These are phyloP conservation scores for Taphrina confusa DNA, from an alignment of 1,139 yeast species.

Conservation along the genomic window DNA sequence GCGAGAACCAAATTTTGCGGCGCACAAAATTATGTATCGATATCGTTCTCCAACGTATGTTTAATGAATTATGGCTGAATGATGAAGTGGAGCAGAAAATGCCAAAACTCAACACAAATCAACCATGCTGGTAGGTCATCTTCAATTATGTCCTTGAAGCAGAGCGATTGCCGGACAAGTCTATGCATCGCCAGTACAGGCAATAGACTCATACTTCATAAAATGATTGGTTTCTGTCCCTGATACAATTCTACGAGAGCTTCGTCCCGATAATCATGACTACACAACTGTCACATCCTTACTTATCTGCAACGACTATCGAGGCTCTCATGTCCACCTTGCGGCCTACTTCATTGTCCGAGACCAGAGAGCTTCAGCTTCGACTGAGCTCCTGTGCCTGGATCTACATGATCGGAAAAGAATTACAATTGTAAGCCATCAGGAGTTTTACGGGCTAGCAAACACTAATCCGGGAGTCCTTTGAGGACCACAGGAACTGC, in stretches of 20 bases:
- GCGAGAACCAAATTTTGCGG: too few species aligned
- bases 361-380: conserved; percentile 30
- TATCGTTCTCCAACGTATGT: neutral
- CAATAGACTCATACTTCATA: too few species aligned
- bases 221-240: too few species aligned
- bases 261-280: too few species aligned
- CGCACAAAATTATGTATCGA: neutral
- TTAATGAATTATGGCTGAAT: neutral
- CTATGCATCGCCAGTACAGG: too few species aligned
- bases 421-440: conserved; percentile 27
- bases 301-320: conserved; percentile 19
- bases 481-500: conserved; percentile 45
- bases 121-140: too few species aligned
- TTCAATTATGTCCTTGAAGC: too few species aligned
- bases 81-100: too few species aligned
- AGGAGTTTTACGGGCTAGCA: neutral
- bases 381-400: conserved; percentile 32
- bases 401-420: conserved; percentile 31
- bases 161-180: too few species aligned
- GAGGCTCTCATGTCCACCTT: conserved; percentile 9
- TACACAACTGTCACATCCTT: conserved; percentile 35
- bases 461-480: conserved; percentile 41
- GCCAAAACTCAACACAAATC: too few species aligned
- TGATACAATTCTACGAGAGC: too few species aligned
- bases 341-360: conserved; percentile 20